Percentiles rank a stretch among this genome's conserved stretches.
Conservation (phyloP, 768 basidiomycete genomes). For the Pholiota microspora region DNA sequence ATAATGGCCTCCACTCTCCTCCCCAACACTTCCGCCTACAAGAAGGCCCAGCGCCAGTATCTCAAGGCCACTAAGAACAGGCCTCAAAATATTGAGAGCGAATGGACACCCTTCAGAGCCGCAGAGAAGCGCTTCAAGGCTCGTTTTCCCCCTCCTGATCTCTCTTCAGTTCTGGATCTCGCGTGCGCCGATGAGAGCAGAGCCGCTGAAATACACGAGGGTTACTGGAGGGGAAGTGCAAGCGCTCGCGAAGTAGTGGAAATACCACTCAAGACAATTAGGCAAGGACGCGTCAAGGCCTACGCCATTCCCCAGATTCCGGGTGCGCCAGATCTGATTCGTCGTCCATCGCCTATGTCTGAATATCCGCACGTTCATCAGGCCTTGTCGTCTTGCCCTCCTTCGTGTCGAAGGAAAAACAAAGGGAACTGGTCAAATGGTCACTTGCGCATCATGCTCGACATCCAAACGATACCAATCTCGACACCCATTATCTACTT, state of each 20-base stretch:
- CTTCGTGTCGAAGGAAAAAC: slow-evolving; percentile 60
- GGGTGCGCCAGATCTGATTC: slow-evolving; percentile 38
- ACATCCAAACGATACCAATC: slow-evolving; percentile 83
- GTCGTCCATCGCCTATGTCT: not conserved
- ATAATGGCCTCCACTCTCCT: slow-evolving; percentile 39
- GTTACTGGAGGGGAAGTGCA: slow-evolving; percentile 46
- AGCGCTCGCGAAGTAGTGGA: slow-evolving; percentile 33
- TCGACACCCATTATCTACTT: slow-evolving; percentile 82
- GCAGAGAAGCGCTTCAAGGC: slow-evolving; percentile 83
- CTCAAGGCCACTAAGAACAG: slow-evolving; percentile 60
- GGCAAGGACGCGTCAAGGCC: slow-evolving; percentile 34
- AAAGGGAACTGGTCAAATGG: slow-evolving; percentile 69
- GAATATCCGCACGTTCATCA: slow-evolving; percentile 31
- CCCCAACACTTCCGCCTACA: slow-evolving; percentile 52
- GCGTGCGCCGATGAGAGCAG: slow-evolving; percentile 42
- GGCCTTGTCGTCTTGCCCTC: slow-evolving; percentile 85
- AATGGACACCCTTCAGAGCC: slow-evolving; percentile 74
- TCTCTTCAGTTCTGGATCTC: slow-evolving; percentile 68
- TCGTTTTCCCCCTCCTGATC: slow-evolving; percentile 74
- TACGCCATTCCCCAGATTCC: slow-evolving; percentile 54
- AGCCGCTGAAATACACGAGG: slow-evolving; percentile 38
- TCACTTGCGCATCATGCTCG: slow-evolving; percentile 74
- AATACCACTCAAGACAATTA: slow-evolving; percentile 24
- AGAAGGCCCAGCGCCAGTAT: slow-evolving; percentile 55
- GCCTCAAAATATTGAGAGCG: slow-evolving; percentile 37